phyloP scores from a whole-genome alignment of 257 asterid genomes.

The Fraxinus anomala region DNA sequence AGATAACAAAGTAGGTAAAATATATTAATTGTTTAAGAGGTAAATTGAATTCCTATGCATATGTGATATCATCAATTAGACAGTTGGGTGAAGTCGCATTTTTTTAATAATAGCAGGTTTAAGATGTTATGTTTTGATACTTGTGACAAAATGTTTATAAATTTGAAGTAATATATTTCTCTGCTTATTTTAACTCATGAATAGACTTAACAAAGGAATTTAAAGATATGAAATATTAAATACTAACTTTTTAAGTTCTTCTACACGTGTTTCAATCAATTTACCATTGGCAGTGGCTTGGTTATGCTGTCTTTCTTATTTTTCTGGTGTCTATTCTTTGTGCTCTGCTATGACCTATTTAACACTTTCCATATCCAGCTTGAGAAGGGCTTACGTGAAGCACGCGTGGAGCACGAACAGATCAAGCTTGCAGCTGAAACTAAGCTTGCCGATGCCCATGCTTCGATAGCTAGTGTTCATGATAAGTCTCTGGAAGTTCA shows the following conservation, averaged over 20 bases:
- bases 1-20: too few relatives aligned
- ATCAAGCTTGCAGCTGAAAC: constrained; percentile 55
- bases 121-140: too few relatives aligned
- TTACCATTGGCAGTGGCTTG: background rate
- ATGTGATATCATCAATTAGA: too few relatives aligned
- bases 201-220: background rate
- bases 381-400: constrained; percentile 62
- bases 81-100: too few relatives aligned
- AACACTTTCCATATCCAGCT: constrained; percentile 47
- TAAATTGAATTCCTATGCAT: too few relatives aligned
- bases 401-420: constrained; percentile 48
- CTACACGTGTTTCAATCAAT: background rate
- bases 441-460: constrained; percentile 69
- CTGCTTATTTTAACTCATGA: background rate
- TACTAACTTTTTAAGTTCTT: background rate
- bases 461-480: constrained; percentile 58
- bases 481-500: constrained; percentile 67
- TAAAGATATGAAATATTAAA: background rate
- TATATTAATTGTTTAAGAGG: too few relatives aligned
- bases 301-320: background rate
- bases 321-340: background rate
- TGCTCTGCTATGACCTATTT: constrained; percentile 1
- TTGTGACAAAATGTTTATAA: too few relatives aligned
- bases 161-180: background rate
- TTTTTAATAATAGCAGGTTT: too few relatives aligned